Conservation (phyloP, 768 basidiomycete species). For the Suillus lakei region DNA sequence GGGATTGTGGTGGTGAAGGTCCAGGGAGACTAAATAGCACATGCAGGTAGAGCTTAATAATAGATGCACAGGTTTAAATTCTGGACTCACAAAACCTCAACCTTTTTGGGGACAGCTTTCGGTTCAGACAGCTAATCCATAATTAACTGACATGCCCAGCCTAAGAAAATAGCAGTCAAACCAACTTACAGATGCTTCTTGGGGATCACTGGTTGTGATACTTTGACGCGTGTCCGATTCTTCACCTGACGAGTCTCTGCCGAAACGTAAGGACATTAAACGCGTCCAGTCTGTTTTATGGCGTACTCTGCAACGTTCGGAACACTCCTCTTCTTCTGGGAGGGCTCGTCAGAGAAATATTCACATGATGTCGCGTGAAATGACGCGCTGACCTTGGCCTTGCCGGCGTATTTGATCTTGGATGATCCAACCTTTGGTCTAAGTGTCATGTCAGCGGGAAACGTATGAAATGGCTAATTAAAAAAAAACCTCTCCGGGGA, state of each 20-base stretch:
- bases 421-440: constrained; percentile 19
- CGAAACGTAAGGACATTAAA: background rate
- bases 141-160: background rate
- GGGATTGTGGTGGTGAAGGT: constrained; percentile 25
- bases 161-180: background rate
- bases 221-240: constrained; percentile 14
- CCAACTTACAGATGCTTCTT: constrained; percentile 1
- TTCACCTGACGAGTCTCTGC: constrained; percentile 13
- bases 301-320: constrained; percentile 13
- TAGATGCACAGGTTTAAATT: background rate
- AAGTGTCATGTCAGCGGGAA: constrained; percentile 13
- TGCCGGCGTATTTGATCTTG: constrained; percentile 15
- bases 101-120: constrained; percentile 29
- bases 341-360: constrained; percentile 1
- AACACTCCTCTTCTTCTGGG: constrained; percentile 13
- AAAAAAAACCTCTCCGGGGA: constrained; percentile 23
- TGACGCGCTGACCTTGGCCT: constrained; percentile 17
- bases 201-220: background rate
- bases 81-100: constrained; percentile 37
- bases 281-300: background rate
- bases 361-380: constrained; percentile 15
- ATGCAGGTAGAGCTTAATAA: background rate
- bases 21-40: constrained; percentile 27
- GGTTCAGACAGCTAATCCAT: constrained; percentile 6
- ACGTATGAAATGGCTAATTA: background rate